Base-by-base conservation (phyloP, 495 filamentous ascomycete species). In the Chaetomium fimeti region DNA sequence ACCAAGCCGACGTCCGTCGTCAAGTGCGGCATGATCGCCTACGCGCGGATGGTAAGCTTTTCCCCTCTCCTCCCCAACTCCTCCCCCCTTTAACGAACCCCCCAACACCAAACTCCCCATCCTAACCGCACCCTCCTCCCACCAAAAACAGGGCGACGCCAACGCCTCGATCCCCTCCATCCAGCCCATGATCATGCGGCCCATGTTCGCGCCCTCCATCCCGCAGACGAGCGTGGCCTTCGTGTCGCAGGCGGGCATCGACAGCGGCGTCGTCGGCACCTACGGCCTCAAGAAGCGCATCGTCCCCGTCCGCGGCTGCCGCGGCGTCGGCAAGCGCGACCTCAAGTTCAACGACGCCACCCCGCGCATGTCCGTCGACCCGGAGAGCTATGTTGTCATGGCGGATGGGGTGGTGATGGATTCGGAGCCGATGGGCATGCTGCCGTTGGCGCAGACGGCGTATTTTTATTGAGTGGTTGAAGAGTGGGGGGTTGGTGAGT, bases 331-430 rank as follows among this genome's bases (percentile, higher is more conserved):
- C 20, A 98, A 98, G 83, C 83, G 80, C 71, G 91, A 98, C 72
- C 97, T 98, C 93, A 94, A 92, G 76, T 91, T 84, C 76, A 98
- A 98, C 76, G 88, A 92, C 69, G 74, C 77, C 22, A 92, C 88
- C 88, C 94, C 94, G 20, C 87, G 82, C 78, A 98, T 98, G 92
- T 88, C 83, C 73, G 94, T 98, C 47, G 92, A 98, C 70, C 91
- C 94, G 12, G 94, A 98, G 79, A 86, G 83, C 69, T 98, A 97
- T 76, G 84, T 80, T 38, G 94, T 98, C 47, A 88, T 94, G 79
- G 94, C 94, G 9, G 92, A 98, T 75, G 92, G 91, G 0, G 74
- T 81, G 74, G 75, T 87, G 24, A 94, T 90, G 72, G 83, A 79
- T 24, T 91, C 92, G 0, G 91, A 89, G 75, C 91, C 94, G 22